These are phyloP conservation scores for Phytophthora crassamura DNA, from an alignment of 352 stramenopile genomes.

Conservation along the genomic window DNA sequence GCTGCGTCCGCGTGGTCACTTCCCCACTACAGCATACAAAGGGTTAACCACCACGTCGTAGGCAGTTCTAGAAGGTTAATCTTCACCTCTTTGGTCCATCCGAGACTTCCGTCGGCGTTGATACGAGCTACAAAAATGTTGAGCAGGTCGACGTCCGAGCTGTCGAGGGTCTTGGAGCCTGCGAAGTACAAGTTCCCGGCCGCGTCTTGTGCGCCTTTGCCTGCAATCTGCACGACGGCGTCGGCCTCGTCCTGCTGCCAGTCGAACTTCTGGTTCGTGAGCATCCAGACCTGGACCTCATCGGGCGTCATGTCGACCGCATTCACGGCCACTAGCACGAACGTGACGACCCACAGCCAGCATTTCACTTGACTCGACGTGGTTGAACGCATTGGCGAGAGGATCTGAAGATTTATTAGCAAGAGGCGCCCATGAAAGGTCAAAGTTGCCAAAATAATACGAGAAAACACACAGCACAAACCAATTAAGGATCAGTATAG, in stretches of 20 bases:
- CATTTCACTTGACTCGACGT: not conserved
- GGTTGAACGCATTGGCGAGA: too few species aligned
- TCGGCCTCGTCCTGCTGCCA: conserved; percentile 54
- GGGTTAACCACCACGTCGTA: too few species aligned
- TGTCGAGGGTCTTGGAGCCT: conserved; percentile 49
- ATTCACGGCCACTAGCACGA: not conserved
- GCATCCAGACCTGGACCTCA: conserved; percentile 50
- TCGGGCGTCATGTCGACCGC: conserved; percentile 37
- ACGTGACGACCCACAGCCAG: not conserved
- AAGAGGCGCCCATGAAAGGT: too few species aligned
- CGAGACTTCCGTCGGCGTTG: conserved; percentile 49
- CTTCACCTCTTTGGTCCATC: conserved; percentile 60
- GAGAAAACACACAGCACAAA: too few species aligned
- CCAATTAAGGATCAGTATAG: too few species aligned
- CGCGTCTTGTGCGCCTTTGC: conserved; percentile 42
- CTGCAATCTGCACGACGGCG: conserved; percentile 47
- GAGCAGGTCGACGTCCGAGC: conserved; percentile 35
- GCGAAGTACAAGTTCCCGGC: conserved; percentile 68
- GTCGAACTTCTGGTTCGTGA: conserved; percentile 50
- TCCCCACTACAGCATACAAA: conserved; percentile 47
- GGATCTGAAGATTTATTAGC: too few species aligned
- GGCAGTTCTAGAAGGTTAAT: too few species aligned
- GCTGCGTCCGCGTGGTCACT: conserved; percentile 62
- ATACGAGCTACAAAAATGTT: conserved; percentile 66
- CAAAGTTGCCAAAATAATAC: too few species aligned